These are phyloP conservation scores for Leptosphaerulina australis DNA, from an alignment of 2,329 filamentous ascomycete species.

Conservation along the genomic window DNA sequence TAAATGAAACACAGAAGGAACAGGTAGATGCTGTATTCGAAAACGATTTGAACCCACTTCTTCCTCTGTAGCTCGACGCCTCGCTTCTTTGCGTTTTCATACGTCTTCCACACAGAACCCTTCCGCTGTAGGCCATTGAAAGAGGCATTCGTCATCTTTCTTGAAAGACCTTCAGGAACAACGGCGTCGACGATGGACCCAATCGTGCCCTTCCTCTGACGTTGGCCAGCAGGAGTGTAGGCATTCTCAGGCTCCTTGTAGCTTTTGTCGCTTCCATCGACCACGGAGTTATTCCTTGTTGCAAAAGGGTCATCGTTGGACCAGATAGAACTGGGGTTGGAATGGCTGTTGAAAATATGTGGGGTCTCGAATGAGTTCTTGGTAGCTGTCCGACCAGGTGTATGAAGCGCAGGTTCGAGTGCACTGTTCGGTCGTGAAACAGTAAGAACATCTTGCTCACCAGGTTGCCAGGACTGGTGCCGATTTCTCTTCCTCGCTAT, in stretches of 20 bases:
- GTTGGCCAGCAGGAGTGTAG: slow-evolving; percentile 9
- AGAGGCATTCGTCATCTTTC: slow-evolving; percentile 26
- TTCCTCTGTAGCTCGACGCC: slow-evolving; percentile 35
- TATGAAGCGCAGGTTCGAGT: slow-evolving; percentile 6
- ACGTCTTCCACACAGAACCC: slow-evolving; percentile 27
- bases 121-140: slow-evolving; percentile 18
- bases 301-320: slow-evolving; percentile 24
- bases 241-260: slow-evolving; percentile 18
- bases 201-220: slow-evolving; percentile 21
- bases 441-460: slow-evolving; percentile 8
- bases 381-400: slow-evolving; percentile 13
- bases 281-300: slow-evolving; percentile 15
- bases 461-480: slow-evolving; percentile 9
- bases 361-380: slow-evolving; percentile 3
- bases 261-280: slow-evolving; percentile 4
- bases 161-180: slow-evolving; percentile 23
- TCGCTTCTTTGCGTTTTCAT: slow-evolving; percentile 34
- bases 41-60: slow-evolving; percentile 45
- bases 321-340: slow-evolving; percentile 13
- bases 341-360: neutral
- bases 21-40: slow-evolving; percentile 50
- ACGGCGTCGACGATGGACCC: slow-evolving; percentile 26
- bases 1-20: slow-evolving; percentile 50
- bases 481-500: neutral
- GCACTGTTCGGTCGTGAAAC: slow-evolving; percentile 14